A percentile compares a stretch with the other conserved stretches of the same genome.
phyloP scores from a whole-genome alignment of 2,329 filamentous ascomycete genomes.

The Paracamarosporium sp. region DNA sequence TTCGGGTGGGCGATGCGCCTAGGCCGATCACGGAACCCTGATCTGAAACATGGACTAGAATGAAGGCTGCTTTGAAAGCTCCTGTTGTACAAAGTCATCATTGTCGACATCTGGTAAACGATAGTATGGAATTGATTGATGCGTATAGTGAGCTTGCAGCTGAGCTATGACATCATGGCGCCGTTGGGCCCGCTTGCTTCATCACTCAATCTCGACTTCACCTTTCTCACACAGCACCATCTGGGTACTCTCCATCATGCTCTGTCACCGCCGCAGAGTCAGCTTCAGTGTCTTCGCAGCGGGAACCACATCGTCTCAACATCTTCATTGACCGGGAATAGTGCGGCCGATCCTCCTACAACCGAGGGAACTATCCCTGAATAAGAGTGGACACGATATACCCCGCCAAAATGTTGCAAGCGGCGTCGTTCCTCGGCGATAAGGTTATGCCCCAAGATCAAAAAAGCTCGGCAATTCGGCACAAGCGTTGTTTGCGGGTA shows the following conservation, averaged over 20 bases:
- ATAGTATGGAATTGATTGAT: no score
- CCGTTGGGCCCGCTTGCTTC: no score
- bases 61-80: neutral
- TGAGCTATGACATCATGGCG: neutral
- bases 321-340: neutral
- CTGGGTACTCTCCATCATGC: neutral
- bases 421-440: neutral
- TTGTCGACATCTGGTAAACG: neutral
- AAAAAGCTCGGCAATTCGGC: slow-evolving; percentile 4
- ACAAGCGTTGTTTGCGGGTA: neutral
- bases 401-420: neutral
- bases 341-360: neutral
- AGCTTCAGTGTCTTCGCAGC: neutral
- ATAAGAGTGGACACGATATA: neutral
- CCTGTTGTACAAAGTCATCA: neutral
- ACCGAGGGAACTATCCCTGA: neutral
- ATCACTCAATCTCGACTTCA: neutral
- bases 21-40: slow-evolving; percentile 1
- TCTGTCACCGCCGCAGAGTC: neutral
- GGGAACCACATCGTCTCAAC: neutral
- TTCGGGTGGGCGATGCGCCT: neutral
- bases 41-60: neutral
- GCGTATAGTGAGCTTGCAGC: no score
- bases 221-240: neutral
- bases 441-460: neutral